Evolutionary conservation across 1,284 basidiomycete species (phyloP).

Genomic region (Melampsora americana): DNA sequence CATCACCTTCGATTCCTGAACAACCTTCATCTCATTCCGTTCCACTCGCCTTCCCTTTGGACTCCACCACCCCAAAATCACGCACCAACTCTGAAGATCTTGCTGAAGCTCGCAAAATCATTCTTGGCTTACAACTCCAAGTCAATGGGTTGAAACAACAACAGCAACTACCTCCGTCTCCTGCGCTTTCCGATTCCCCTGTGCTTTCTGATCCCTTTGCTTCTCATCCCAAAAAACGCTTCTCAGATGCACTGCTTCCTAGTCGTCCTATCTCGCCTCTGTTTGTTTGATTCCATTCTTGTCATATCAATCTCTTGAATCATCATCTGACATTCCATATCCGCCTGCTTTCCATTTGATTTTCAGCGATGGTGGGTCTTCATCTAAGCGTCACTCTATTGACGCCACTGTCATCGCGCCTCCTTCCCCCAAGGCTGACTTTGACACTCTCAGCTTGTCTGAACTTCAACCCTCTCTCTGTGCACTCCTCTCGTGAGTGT

Average conservation of each 20-base stretch:
- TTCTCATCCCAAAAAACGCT: background rate
- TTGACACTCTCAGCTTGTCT: background rate
- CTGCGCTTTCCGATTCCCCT: background rate
- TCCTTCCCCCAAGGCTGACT: background rate
- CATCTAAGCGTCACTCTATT: background rate
- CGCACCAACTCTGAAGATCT: background rate
- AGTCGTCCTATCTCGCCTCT: background rate
- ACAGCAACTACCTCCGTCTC: background rate
- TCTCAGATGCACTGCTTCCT: background rate
- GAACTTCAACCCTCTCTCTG: background rate
- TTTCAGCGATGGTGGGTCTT: background rate
- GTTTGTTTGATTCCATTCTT: background rate
- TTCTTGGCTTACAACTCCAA: background rate
- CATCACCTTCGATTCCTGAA: too few species aligned
- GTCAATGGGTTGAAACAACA: background rate
- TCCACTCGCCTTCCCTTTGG: background rate
- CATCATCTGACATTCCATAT: background rate
- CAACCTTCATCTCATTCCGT: background rate
- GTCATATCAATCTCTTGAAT: background rate
- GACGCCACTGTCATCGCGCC: background rate
- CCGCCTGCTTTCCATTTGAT: too few species aligned
- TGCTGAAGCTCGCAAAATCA: constrained; percentile 4
- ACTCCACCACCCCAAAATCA: background rate
- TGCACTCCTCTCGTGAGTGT: background rate
- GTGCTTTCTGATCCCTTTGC: background rate